Conservation (phyloP, 441 rosid genomes). For the Pelargonium cotyledonis region DNA sequence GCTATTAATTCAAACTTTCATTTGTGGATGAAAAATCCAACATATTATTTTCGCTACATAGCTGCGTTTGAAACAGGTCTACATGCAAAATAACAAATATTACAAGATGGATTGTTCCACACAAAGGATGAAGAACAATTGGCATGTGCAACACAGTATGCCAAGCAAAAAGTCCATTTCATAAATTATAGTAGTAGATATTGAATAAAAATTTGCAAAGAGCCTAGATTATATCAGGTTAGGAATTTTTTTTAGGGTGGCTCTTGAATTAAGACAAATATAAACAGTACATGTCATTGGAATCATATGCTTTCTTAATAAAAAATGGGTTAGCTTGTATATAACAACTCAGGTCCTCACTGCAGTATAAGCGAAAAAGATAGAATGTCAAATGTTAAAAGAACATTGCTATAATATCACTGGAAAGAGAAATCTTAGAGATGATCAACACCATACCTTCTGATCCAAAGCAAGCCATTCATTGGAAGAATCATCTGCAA, state of each 20-base stretch:
- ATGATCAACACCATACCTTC: constrained; percentile 45
- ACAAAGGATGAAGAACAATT: not conserved
- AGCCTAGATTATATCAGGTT: not conserved
- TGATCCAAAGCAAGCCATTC: constrained; percentile 92
- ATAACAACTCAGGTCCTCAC: not conserved
- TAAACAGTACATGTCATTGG: not conserved
- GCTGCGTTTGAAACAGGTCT: not conserved
- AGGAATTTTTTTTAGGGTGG: not conserved
- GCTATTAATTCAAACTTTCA: not conserved
- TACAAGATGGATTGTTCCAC: not conserved
- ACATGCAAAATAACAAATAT: not conserved
- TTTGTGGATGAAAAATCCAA: not conserved
- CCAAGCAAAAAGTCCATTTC: not conserved
- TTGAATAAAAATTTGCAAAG: not conserved
- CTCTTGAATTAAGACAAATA: not conserved
- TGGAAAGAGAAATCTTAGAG: not conserved
- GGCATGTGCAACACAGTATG: not conserved
- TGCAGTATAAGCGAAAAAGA: too few relatives aligned
- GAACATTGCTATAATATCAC: not conserved
- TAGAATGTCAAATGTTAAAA: too few relatives aligned
- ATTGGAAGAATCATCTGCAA: constrained; percentile 70
- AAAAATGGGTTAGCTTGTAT: not conserved
- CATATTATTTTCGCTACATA: not conserved
- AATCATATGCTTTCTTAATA: not conserved
- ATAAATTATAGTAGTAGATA: not conserved